Evolutionary conservation across 73 alveolate species (phyloP), one percentile per base, ranked within the genome.

Genomic region (Breviolum minutum): DNA sequence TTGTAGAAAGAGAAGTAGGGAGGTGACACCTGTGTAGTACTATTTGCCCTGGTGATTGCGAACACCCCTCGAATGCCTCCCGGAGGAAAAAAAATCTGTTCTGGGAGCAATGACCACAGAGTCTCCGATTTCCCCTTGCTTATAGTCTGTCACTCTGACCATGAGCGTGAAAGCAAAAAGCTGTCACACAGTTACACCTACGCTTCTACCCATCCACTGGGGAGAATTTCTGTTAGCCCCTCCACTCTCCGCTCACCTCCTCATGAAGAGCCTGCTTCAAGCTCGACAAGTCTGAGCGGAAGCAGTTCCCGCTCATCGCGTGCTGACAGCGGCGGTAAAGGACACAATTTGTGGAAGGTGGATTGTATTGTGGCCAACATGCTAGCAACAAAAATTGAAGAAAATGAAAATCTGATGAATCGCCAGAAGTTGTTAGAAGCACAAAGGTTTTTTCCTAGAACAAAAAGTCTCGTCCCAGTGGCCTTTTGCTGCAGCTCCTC

Each of bases 401-500:
- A 22, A 68, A 68, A 2, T 2, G 24, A 17, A 68, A 68, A 68
- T 68, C 77, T 14, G 77, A 68, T 68, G n/a, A 68, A 17, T 68
- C 77, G n/a, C 17, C 13, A 30, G 63, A 79, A 26, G 26, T 5
- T 17, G 4, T 2, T 13, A 26, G 61, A 62, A 0, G 19, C 77
- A 20, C 77, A 69, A 69, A 69, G 26, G 84, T 54, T 74, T 20
- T 27, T 54, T 74, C 62, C 62, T 74, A 30, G 6, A 74, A 74
- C 60, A 74, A 74, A 27, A 74, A 10, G 84, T 74, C 32, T 27
- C 54, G 32, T 24, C 27, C 60, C 17, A 27, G 60, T 20, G 64
- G 63, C 87, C 87, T 79, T 27, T n/a, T 32, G 87, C 0, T 79
- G 27, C 63, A 79, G 62, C 87, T 79, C 87, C 87, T 79, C 87